Base-by-base conservation (phyloP, 192 early-diverging fungal genomes). In the Entomortierella chlamydospora region DNA sequence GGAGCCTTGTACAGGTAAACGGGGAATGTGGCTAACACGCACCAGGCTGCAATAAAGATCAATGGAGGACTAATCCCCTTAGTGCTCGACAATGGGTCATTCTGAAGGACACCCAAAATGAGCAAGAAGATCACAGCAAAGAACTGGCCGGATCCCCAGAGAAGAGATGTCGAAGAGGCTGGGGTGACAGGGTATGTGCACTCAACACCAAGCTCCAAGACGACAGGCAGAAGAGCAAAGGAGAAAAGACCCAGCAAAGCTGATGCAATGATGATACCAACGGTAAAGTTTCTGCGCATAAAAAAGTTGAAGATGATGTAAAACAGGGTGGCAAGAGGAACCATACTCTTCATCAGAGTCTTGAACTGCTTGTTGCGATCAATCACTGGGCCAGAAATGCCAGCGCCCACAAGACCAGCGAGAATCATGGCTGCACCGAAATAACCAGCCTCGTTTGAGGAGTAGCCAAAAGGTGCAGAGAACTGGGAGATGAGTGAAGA, bases 351-450 rank as follows among this genome's bases (percentile, higher is more conserved):
- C 31, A 88, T 25, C 7, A 87, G 49, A 8, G 68, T 34, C 30
- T 81, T 84, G 68, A 89, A 89, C 43, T 69, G 73, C 70, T 90
- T 90, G 30, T 85, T 88, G 17, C 72, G 64, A 64, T 91, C 90
- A 56, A 91, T 81, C 29, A 88, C 71, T 18, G 81, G 70, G 4
- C 85, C 84, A 15, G 86, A 72, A 29, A 83, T 54, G n/a, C 83
- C 72, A 13, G 90, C 86, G 29, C 87, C 84, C 11, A 91, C 74
- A 20, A 91, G 55, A 42, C 90, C 90, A 57, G 82, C 85, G n/a
- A 86, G 72, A 59, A 91, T 81, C 68, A 85, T 86, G 20, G 83
- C 82, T 0, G 84, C 85, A 22, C 87, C 90, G 64, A 90, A 74
- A 41, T 81, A 86, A 13, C 90, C 89, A 12, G 82, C 83, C 31